phyloP scores from a whole-genome alignment of 371 early-diverging fungal species.

The Syncephalastrum contaminatum region DNA sequence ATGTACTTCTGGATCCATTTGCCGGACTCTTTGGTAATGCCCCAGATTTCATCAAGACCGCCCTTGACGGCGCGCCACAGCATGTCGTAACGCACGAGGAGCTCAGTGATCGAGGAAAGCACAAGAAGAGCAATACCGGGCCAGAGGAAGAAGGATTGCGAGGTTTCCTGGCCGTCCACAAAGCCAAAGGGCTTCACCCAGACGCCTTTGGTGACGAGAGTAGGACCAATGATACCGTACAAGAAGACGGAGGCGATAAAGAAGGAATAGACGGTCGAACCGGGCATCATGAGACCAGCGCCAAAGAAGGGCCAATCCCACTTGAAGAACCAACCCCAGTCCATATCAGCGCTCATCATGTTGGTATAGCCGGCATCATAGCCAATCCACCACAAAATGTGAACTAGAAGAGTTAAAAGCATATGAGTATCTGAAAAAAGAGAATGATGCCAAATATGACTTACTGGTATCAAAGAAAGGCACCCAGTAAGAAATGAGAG shows the following conservation, averaged over 20 bases:
- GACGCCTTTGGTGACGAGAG: slow-evolving; percentile 38
- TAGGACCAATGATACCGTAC: slow-evolving; percentile 55
- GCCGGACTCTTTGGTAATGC: too few species aligned
- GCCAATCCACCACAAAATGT: slow-evolving; percentile 62
- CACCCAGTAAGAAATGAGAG: slow-evolving; percentile 55
- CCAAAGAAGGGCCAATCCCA: slow-evolving; percentile 68
- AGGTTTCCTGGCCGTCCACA: slow-evolving; percentile 28
- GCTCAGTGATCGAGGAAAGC: slow-evolving; percentile 63
- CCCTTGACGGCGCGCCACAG: slow-evolving; percentile 58
- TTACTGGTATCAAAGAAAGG: slow-evolving; percentile 54
- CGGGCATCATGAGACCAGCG: slow-evolving; percentile 68
- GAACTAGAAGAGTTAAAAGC: slow-evolving; percentile 23
- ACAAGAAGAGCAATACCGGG: slow-evolving; percentile 79
- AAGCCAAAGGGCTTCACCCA: slow-evolving; percentile 40
- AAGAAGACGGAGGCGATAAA: slow-evolving; percentile 54
- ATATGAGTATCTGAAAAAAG: neutral
- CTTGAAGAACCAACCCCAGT: slow-evolving; percentile 60
- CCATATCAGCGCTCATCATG: slow-evolving; percentile 52
- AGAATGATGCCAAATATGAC: slow-evolving; percentile 8
- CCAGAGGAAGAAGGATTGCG: slow-evolving; percentile 64
- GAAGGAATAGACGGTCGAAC: slow-evolving; percentile 57
- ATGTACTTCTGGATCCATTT: too few species aligned
- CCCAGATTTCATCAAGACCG: slow-evolving; percentile 18
- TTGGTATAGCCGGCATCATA: slow-evolving; percentile 37
- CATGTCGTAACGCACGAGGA: slow-evolving; percentile 54